These are phyloP conservation scores for Recurvomyces mirabilis DNA, from an alignment of 495 filamentous ascomycete species.

Conservation along the genomic window DNA sequence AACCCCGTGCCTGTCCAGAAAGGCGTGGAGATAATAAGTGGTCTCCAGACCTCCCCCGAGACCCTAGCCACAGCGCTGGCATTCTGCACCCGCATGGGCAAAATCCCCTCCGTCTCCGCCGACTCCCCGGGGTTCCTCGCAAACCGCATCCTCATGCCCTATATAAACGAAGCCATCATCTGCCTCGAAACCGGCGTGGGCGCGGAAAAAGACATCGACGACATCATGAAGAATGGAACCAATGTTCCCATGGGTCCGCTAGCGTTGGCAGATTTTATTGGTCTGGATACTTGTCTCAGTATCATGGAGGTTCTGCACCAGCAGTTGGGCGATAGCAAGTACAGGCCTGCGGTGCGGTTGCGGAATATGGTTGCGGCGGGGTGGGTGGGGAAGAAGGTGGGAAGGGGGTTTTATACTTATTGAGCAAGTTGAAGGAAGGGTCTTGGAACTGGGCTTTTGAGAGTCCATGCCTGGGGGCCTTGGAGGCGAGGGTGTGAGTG, in stretches of 20 bases:
- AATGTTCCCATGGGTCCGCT: conserved; percentile 98
- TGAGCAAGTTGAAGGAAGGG: no score
- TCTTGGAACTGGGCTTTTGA: no score
- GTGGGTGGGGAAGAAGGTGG: conserved; percentile 95
- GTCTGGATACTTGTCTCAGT: conserved; percentile 86
- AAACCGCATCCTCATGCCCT: conserved; percentile 96
- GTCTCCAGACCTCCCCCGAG: conserved; percentile 73
- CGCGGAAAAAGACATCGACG: conserved; percentile 78
- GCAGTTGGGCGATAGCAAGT: conserved; percentile 92
- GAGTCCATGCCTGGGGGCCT: no score
- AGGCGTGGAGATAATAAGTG: conserved; percentile 93
- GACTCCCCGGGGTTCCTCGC: conserved; percentile 93
- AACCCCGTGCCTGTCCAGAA: conserved; percentile 96
- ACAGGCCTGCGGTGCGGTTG: conserved; percentile 74
- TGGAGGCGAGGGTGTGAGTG: no score
- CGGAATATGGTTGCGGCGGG: conserved; percentile 95
- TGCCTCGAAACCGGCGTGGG: conserved; percentile 93
- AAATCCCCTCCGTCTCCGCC: conserved; percentile 73
- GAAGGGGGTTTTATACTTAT: conserved; percentile 94
- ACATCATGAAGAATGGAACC: conserved; percentile 97
- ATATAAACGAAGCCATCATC: conserved; percentile 97
- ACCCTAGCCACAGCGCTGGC: conserved; percentile 75
- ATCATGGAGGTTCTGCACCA: conserved; percentile 95
- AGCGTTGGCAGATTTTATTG: conserved; percentile 92
- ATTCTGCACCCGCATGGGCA: conserved; percentile 87